Percentiles rank a stretch among this genome's conserved stretches.
phyloP scores from a whole-genome alignment of 2,329 filamentous ascomycete species.

The Didymella keratinophila region DNA sequence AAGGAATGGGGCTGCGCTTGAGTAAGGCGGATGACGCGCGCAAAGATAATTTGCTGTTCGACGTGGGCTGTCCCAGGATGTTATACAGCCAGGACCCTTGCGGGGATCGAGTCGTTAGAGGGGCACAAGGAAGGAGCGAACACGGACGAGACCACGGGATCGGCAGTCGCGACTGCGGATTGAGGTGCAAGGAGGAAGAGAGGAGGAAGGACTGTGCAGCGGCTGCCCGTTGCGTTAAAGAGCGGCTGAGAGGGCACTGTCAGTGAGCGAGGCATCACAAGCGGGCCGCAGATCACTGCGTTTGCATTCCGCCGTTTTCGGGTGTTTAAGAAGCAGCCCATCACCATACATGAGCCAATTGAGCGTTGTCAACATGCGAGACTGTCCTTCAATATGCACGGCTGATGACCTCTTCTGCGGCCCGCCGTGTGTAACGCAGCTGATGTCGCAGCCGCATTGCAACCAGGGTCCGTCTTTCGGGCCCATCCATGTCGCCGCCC shows the following conservation, averaged over 20 bases:
- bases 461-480: conserved; percentile 5
- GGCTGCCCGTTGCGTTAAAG: conserved; percentile 11
- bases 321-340: conserved; percentile 13
- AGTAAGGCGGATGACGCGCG: conserved; percentile 9
- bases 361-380: not conserved
- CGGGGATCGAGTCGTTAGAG: conserved; percentile 16
- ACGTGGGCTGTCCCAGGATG: conserved; percentile 14
- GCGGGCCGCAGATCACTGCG: conserved; percentile 22
- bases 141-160: conserved; percentile 15
- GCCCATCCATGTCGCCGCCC: conserved; percentile 5
- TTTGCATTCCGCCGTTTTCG: conserved; percentile 20
- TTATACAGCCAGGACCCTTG: conserved; percentile 15
- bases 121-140: conserved; percentile 10
- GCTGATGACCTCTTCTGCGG: conserved; percentile 6
- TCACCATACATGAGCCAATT: conserved; percentile 9
- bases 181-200: not conserved
- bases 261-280: conserved; percentile 7
- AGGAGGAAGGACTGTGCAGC: conserved; percentile 11
- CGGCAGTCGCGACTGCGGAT: conserved; percentile 14
- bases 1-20: conserved; percentile 1
- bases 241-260: conserved; percentile 9
- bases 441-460: conserved; percentile 8
- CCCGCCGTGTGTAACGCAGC: conserved; percentile 7
- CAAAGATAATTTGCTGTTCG: conserved; percentile 20
- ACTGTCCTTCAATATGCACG: not conserved